phyloP scores from a whole-genome alignment of 2,329 filamentous ascomycete species.

The Oidium heveae region DNA sequence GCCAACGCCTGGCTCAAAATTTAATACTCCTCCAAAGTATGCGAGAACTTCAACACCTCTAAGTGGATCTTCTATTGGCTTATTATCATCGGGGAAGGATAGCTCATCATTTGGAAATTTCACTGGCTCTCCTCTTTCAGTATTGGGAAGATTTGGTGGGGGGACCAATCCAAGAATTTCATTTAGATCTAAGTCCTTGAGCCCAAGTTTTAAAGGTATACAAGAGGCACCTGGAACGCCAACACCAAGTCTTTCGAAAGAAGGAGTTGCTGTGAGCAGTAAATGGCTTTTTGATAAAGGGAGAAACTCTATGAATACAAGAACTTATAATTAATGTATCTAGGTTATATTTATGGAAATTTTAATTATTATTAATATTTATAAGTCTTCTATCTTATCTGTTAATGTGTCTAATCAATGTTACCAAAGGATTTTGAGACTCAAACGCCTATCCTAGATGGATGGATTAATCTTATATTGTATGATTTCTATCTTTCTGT shows the following conservation, averaged over 20 bases:
- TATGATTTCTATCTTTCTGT: too few relatives aligned
- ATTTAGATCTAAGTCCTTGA: constrained; percentile 32
- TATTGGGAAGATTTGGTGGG: constrained; percentile 24
- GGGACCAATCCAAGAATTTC: constrained; percentile 29
- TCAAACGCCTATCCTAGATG: too few relatives aligned
- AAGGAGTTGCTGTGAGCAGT: constrained; percentile 58
- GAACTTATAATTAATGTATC: too few relatives aligned
- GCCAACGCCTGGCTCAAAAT: constrained; percentile 44
- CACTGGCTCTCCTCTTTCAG: constrained; percentile 24
- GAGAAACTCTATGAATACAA: constrained; percentile 13
- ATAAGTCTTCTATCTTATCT: too few relatives aligned
- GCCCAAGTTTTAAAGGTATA: constrained; percentile 17
- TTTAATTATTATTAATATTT: too few relatives aligned
- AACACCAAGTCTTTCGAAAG: constrained; percentile 40
- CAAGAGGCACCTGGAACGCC: constrained; percentile 37
- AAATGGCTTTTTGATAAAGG: constrained; percentile 89
- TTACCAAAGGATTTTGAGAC: too few relatives aligned
- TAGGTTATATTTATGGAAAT: too few relatives aligned
- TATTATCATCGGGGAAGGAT: constrained; percentile 30
- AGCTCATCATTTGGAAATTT: constrained; percentile 20
- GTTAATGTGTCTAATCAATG: too few relatives aligned
- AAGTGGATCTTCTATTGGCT: constrained; percentile 31
- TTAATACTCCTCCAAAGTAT: constrained; percentile 72
- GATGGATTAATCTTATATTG: too few relatives aligned
- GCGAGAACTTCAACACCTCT: constrained; percentile 42